phyloP scores from a whole-genome alignment of 257 asterid species.

The Leonotis leonurus region DNA sequence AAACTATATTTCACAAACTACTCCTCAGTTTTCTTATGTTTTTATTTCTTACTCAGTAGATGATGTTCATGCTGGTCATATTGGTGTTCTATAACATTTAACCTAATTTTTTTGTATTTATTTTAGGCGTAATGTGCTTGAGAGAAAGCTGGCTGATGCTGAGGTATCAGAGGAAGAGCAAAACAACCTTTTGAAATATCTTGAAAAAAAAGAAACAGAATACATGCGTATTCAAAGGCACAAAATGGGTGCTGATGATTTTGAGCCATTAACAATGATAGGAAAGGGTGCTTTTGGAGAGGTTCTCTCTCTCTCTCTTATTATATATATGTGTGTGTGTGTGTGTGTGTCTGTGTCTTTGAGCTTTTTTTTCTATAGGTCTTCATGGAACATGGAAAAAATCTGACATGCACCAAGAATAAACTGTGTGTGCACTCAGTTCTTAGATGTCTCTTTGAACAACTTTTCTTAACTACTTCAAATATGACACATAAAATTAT shows the following conservation, averaged over 20 bases:
- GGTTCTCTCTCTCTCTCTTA: conserved; percentile 38
- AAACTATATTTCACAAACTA: too few species aligned
- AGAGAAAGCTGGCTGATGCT: conserved; percentile 87
- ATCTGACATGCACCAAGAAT: background rate
- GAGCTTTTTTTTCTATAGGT: background rate
- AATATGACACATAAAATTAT: background rate
- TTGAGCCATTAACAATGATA: conserved; percentile 88
- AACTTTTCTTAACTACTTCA: background rate
- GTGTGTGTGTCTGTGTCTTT: too few species aligned
- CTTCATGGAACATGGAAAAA: too few species aligned
- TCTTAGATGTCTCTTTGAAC: background rate
- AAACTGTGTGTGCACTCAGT: background rate
- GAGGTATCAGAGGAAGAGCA: conserved; percentile 92
- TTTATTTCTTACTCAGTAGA: background rate
- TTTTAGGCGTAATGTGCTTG: conserved; percentile 70
- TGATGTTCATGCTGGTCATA: background rate
- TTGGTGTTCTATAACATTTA: background rate
- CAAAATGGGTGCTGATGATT: conserved; percentile 96
- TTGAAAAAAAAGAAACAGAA: conserved; percentile 88
- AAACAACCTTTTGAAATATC: conserved; percentile 59
- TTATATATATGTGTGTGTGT: background rate
- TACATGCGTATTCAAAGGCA: conserved; percentile 97
- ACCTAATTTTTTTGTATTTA: conserved; percentile 14
- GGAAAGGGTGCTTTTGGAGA: conserved; percentile 98
- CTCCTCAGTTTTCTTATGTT: too few species aligned